A percentile compares a stretch with the other conserved stretches of the same genome.
Conservation (phyloP, 2,329 filamentous ascomycete genomes). For the Aspergillus costaricaensis region DNA sequence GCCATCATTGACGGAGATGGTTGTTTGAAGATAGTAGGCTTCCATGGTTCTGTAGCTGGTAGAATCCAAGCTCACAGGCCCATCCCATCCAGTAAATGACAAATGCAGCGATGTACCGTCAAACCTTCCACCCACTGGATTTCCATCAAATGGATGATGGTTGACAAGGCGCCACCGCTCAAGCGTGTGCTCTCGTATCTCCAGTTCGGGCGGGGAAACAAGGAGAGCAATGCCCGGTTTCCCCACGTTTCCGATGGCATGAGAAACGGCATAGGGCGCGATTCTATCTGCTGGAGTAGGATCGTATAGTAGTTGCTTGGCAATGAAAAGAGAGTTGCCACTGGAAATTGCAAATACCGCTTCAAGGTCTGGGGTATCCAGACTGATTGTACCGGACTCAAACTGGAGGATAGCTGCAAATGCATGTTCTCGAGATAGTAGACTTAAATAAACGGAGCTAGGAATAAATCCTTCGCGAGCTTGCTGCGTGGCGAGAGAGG, state of each 20-base stretch:
- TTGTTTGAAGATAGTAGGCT: slow-evolving; percentile 9
- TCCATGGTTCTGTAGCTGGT: slow-evolving; percentile 8
- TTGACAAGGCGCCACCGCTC: slow-evolving; percentile 13
- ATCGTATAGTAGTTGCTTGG: slow-evolving; percentile 7
- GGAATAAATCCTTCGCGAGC: slow-evolving; percentile 2
- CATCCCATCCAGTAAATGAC: slow-evolving; percentile 14
- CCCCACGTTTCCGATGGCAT: slow-evolving; percentile 9
- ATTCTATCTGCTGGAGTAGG: neutral
- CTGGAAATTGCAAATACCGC: slow-evolving; percentile 6
- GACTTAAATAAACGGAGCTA: neutral
- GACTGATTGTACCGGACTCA: slow-evolving; percentile 2
- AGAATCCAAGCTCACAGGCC: slow-evolving; percentile 1
- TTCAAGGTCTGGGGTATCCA: neutral
- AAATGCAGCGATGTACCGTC: slow-evolving; percentile 12
- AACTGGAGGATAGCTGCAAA: slow-evolving; percentile 11
- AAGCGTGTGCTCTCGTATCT: slow-evolving; percentile 8
- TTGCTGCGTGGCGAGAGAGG: neutral
- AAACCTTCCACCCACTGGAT: neutral
- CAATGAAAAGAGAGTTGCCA: slow-evolving; percentile 12
- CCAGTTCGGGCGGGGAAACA: neutral
- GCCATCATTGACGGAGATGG: slow-evolving; percentile 6
- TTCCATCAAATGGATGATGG: slow-evolving; percentile 11
- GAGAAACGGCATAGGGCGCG: slow-evolving; percentile 1
- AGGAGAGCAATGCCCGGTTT: slow-evolving; percentile 11
- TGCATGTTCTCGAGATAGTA: neutral